Conservation (phyloP, 2,329 filamentous ascomycete genomes). For the Neurospora sp. region DNA sequence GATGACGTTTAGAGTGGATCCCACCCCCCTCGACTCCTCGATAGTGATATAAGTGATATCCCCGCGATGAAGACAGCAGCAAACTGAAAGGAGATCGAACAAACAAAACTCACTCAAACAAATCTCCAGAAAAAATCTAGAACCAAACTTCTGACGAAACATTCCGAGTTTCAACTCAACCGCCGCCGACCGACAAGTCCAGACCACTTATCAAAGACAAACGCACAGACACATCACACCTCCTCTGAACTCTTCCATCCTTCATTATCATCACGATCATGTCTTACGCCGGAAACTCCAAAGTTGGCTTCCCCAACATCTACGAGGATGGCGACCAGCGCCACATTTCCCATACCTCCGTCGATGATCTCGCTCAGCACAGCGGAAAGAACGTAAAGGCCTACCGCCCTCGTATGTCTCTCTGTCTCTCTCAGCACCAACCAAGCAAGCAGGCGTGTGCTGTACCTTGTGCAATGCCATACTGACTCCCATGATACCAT, state of each 20-base stretch:
- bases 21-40: not conserved
- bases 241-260: not conserved
- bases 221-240: not conserved
- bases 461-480: not conserved
- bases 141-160: not conserved
- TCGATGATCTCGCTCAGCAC: constrained; percentile 7
- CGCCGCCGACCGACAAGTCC: not conserved
- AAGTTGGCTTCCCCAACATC: constrained; percentile 10
- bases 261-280: not conserved
- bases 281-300: constrained; percentile 9
- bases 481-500: not conserved
- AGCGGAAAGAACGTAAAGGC: constrained; percentile 15
- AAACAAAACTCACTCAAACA: not conserved
- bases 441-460: not conserved
- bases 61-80: not conserved
- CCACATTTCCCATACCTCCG: constrained; percentile 7
- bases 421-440: not conserved
- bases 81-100: not conserved
- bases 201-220: not conserved
- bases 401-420: constrained; percentile 11
- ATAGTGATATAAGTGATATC: not conserved
- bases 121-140: not conserved
- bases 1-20: not conserved
- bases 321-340: constrained; percentile 14
- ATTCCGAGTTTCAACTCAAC: not conserved